Evolutionary conservation across 371 early-diverging fungal genomes (phyloP).

Genomic region (Syncephalastrum racemosum): DNA sequence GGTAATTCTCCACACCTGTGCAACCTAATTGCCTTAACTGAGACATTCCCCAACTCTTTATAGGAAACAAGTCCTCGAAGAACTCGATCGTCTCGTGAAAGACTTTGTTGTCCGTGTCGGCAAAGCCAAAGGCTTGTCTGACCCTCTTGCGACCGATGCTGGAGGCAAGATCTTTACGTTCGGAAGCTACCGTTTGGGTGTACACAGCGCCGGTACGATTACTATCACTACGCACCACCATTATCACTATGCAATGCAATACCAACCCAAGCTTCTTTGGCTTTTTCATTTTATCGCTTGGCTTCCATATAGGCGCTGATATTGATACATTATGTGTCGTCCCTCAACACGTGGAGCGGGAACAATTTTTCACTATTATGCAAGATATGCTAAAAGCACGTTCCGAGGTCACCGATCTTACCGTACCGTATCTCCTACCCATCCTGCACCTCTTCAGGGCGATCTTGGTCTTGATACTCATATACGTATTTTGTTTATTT

Average conservation of each 20-base stretch:
- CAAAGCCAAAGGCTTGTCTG: slow-evolving; percentile 67
- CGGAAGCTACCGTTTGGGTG: slow-evolving; percentile 98
- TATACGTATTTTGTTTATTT: slow-evolving; percentile 6
- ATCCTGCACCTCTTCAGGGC: neutral
- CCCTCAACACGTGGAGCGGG: slow-evolving; percentile 90
- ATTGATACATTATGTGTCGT: slow-evolving; percentile 99
- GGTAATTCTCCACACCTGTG: slow-evolving; percentile 23
- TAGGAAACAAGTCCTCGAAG: slow-evolving; percentile 66
- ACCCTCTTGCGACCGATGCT: slow-evolving; percentile 77
- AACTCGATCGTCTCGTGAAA: slow-evolving; percentile 82
- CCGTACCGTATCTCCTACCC: slow-evolving; percentile 47
- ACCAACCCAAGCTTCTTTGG: too few relatives aligned
- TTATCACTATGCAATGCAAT: too few relatives aligned
- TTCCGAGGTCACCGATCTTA: slow-evolving; percentile 86
- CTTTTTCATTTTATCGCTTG: too few relatives aligned
- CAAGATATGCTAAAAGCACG: slow-evolving; percentile 77
- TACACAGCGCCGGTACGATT: slow-evolving; percentile 82
- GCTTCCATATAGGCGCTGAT: slow-evolving; percentile 77
- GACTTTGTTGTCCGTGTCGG: slow-evolving; percentile 83
- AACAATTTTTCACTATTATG: slow-evolving; percentile 95
- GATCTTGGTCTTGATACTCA: neutral
- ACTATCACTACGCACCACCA: too few relatives aligned
- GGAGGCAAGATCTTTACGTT: slow-evolving; percentile 99
- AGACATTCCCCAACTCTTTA: neutral
- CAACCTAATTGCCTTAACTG: neutral